Conservation (phyloP, 495 filamentous ascomycete species). For the Penicillium robsamsonii region DNA sequence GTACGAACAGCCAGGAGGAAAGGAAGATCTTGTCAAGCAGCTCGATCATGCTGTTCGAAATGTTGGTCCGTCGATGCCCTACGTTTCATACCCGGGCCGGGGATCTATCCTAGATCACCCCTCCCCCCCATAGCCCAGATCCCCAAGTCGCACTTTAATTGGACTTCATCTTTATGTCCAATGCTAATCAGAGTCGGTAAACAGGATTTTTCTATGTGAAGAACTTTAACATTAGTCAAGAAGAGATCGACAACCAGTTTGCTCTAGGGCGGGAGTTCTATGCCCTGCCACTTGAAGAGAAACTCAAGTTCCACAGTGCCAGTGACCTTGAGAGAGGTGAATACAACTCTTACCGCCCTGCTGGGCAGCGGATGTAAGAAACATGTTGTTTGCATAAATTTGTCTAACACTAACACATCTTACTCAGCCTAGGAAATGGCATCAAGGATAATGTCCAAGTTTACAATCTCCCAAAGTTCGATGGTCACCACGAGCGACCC, state of each 20-base stretch:
- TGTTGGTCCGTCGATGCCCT: constrained; percentile 38
- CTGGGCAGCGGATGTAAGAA: constrained; percentile 43
- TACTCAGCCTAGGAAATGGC: constrained; percentile 40
- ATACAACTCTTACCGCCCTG: constrained; percentile 46
- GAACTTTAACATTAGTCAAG: constrained; percentile 54
- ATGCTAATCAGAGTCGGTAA: background rate
- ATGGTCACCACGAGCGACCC: constrained; percentile 39
- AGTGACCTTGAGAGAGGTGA: constrained; percentile 33
- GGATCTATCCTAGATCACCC: background rate
- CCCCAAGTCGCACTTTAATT: background rate
- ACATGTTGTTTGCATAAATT: background rate
- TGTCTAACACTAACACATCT: background rate
- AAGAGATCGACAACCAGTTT: constrained; percentile 56
- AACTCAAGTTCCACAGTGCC: constrained; percentile 46
- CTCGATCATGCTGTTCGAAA: constrained; percentile 57
- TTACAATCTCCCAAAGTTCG: constrained; percentile 53
- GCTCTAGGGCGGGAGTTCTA: constrained; percentile 55
- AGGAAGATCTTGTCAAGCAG: constrained; percentile 52
- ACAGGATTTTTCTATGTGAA: constrained; percentile 55
- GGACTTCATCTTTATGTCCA: background rate
- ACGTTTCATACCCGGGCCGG: too few relatives aligned
- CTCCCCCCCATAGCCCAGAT: background rate
- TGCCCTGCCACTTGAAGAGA: constrained; percentile 54
- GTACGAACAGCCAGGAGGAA: constrained; percentile 52
- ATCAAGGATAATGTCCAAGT: constrained; percentile 50